Conservation (phyloP, 2,329 filamentous ascomycete species). For the Penicillium sp. region DNA sequence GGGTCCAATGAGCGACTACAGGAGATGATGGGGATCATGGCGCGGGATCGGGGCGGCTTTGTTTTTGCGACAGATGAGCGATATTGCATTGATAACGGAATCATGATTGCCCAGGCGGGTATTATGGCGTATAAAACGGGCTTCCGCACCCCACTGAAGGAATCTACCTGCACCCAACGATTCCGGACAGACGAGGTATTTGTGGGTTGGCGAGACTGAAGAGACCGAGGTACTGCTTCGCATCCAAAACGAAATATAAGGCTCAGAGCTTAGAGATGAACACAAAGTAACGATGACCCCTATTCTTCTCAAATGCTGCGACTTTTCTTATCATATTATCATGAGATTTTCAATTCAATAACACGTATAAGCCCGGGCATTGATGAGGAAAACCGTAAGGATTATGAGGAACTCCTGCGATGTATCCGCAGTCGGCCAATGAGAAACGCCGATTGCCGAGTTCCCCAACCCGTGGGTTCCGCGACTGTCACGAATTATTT, state of each 20-base stretch:
- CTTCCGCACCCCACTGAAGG: not conserved
- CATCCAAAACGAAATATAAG: not conserved
- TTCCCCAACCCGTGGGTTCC: slow-evolving; percentile 33
- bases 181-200: not conserved
- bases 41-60: slow-evolving; percentile 77
- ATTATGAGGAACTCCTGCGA: not conserved
- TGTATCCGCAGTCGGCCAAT: slow-evolving; percentile 24
- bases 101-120: slow-evolving; percentile 65
- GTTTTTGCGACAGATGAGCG: slow-evolving; percentile 95
- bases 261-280: not conserved
- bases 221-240: not conserved
- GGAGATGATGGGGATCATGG: slow-evolving; percentile 99
- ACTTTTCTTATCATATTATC: not conserved
- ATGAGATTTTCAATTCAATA: not conserved
- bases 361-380: not conserved
- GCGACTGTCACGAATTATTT: slow-evolving; percentile 25
- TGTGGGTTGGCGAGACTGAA: not conserved
- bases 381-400: not conserved
- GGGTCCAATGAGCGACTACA: slow-evolving; percentile 93
- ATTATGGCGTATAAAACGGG: not conserved
- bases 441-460: slow-evolving; percentile 14
- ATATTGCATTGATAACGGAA: slow-evolving; percentile 98
- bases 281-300: not conserved
- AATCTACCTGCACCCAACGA: not conserved
- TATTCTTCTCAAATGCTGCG: not conserved